These are phyloP conservation scores for Flaveria robusta DNA, from an alignment of 129 eudicot genomes.

Conservation along the genomic window DNA sequence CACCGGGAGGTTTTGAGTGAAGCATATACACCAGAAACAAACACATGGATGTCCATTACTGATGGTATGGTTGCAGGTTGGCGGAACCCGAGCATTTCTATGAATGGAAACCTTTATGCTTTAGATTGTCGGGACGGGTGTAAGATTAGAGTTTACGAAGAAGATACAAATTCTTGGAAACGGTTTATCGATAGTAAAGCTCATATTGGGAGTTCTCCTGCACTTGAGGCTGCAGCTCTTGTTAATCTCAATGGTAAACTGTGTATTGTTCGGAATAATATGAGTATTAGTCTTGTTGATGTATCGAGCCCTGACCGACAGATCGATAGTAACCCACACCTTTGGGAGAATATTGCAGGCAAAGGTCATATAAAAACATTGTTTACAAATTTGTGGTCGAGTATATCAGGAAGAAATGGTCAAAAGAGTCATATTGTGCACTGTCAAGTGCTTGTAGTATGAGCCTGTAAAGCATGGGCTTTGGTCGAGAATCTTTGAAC, in stretches of 20 bases:
- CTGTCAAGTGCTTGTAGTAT: constrained; percentile 94
- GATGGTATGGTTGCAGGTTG: constrained; percentile 90
- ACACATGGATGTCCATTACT: constrained; percentile 60
- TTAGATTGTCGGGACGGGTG: constrained; percentile 97
- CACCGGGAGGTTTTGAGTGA: constrained; percentile 88
- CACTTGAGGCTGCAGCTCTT: constrained; percentile 95
- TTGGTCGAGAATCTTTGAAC: not conserved
- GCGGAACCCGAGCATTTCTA: constrained; percentile 92
- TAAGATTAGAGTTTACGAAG: constrained; percentile 78
- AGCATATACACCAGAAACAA: constrained; percentile 69
- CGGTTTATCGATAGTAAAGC: constrained; percentile 75
- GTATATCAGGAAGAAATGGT: constrained; percentile 81
- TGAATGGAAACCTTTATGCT: constrained; percentile 85
- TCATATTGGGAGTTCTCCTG: constrained; percentile 84
- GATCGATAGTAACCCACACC: constrained; percentile 74
- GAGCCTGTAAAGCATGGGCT: constrained; percentile 20
- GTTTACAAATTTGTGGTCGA: constrained; percentile 85
- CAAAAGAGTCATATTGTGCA: constrained; percentile 91
- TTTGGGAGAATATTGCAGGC: constrained; percentile 88
- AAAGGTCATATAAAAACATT: constrained; percentile 73
- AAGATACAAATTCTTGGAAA: constrained; percentile 65
- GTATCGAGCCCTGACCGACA: constrained; percentile 65
- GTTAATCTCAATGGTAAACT: constrained; percentile 83
- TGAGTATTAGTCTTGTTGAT: constrained; percentile 94
- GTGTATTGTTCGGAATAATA: constrained; percentile 84